phyloP scores from a whole-genome alignment of 768 basidiomycete genomes.

The Panus rudis region DNA sequence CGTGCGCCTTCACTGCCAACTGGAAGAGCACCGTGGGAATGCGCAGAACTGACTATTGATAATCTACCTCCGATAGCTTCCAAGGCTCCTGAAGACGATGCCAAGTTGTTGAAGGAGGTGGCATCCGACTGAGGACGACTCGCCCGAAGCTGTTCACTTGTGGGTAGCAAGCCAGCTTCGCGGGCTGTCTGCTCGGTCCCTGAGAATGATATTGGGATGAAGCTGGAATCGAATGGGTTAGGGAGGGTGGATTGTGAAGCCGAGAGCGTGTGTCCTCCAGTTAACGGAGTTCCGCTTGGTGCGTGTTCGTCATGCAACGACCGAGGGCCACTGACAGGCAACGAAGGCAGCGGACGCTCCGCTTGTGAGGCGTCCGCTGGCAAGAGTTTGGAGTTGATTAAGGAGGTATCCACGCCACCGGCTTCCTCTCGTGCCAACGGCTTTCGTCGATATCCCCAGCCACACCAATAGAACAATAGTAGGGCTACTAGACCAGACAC shows the following conservation, averaged over 20 bases:
- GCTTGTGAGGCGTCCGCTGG: background rate
- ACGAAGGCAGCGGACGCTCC: too few relatives aligned
- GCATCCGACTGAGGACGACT: too few relatives aligned
- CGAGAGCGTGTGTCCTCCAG: background rate
- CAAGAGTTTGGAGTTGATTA: background rate
- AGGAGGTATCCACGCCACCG: background rate
- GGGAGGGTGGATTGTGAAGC: slow-evolving; percentile 8
- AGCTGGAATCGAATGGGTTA: slow-evolving; percentile 8
- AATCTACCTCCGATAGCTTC: too few relatives aligned
- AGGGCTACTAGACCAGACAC: slow-evolving; percentile 9
- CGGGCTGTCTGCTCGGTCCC: too few relatives aligned
- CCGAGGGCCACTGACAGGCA: too few relatives aligned
- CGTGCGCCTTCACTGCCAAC: slow-evolving; percentile 11
- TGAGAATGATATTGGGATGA: too few relatives aligned
- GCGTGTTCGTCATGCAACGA: too few relatives aligned
- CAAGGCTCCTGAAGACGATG: too few relatives aligned
- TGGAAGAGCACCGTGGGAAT: slow-evolving; percentile 11
- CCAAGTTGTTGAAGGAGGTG: background rate
- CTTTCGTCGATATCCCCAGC: slow-evolving; percentile 7
- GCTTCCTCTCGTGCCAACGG: slow-evolving; percentile 1
- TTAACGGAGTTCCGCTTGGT: background rate
- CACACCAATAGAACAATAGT: slow-evolving; percentile 6
- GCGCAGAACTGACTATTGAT: slow-evolving; percentile 5
- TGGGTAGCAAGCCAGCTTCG: background rate
- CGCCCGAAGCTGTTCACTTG: too few relatives aligned